phyloP scores from a whole-genome alignment of 208 protist species.

The Histomonas meleagridis region DNA sequence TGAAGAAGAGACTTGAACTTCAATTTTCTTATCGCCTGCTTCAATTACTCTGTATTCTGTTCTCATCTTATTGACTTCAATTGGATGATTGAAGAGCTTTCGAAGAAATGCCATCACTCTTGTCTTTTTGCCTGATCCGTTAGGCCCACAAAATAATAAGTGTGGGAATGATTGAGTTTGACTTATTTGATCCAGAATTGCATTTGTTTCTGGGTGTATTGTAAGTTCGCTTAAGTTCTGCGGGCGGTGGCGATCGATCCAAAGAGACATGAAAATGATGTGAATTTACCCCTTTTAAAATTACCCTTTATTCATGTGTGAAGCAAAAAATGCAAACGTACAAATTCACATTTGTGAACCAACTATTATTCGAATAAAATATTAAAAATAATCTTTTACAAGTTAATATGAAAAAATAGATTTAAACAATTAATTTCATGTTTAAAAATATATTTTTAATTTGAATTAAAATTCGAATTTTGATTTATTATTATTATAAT shows the following conservation, averaged over 20 bases:
- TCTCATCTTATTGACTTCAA: background rate
- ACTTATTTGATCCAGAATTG: conserved; percentile 61
- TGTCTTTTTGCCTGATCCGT: conserved; percentile 62
- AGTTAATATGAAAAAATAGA: no score
- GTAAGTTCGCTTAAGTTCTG: conserved; percentile 75
- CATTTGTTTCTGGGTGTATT: conserved; percentile 70
- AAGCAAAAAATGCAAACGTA: no score
- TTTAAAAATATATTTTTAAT: no score
- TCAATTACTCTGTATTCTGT: conserved; percentile 15
- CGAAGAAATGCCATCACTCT: conserved; percentile 54
- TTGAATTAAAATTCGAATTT: no score
- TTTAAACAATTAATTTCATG: no score
- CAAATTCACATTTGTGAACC: no score
- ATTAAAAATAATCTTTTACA: no score
- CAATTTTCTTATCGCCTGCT: conserved; percentile 69
- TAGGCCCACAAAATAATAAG: conserved; percentile 54
- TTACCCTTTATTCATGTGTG: no score
- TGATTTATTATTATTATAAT: no score
- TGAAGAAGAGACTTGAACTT: conserved; percentile 81
- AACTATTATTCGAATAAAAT: no score
- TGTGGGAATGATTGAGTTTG: conserved; percentile 43
- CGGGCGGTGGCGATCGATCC: conserved; percentile 96
- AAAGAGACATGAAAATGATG: no score
- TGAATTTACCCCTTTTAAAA: no score
- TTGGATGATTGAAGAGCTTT: conserved; percentile 37